Evolutionary conservation across 2,329 filamentous ascomycete genomes (phyloP), one percentile per base, ranked within the genome.

Genomic region (Exserohilum turcica): DNA sequence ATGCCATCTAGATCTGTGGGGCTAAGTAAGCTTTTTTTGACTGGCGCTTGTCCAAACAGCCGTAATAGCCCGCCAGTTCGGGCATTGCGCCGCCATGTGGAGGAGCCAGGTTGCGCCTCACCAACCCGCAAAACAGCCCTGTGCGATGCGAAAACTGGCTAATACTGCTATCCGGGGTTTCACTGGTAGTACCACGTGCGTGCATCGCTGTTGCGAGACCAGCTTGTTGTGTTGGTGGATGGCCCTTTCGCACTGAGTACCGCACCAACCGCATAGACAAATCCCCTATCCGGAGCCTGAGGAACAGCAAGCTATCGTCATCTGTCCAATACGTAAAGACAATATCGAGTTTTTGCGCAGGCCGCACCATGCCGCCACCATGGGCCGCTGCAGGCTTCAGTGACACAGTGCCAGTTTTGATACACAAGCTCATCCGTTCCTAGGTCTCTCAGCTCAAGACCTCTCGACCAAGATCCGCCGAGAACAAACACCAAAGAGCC

Each of bases 1-100:
- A 19, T 33, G 15, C 46, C 45, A 35, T 40, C 40, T 37, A 36
- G 15, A 54, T 40, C 35, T 51, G 47, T 44, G 44, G 47, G 52
- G 47, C 40, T 46, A 54, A 51, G 52, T n/a, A n/a, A n/a, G n/a
- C n/a, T 58, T 64, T 64, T 60, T 48, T 28, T 15, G 52, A 58
- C 48, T 51, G 47, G 44, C 48, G 47, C 37, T 43, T 46, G 48
- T 57, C 40, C 19, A 43, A 55, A 52, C 50, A 40, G 56, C 54
- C 43, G 56, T 48, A 48, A 48, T 44, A 48, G 54, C 57, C 62
- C 64, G 57, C 61, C 63, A 59, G 61, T 56, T 64, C 56, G 43
- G 51, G 59, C 60, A 52, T 50, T 38, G 36, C 54, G 44, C 50
- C 55, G 50, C 63, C 36, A 36, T 54, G 39, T 54, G 42, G 40